These are phyloP conservation scores for Cercospora zeina DNA, from an alignment of 2,329 filamentous ascomycete genomes.

Conservation along the genomic window DNA sequence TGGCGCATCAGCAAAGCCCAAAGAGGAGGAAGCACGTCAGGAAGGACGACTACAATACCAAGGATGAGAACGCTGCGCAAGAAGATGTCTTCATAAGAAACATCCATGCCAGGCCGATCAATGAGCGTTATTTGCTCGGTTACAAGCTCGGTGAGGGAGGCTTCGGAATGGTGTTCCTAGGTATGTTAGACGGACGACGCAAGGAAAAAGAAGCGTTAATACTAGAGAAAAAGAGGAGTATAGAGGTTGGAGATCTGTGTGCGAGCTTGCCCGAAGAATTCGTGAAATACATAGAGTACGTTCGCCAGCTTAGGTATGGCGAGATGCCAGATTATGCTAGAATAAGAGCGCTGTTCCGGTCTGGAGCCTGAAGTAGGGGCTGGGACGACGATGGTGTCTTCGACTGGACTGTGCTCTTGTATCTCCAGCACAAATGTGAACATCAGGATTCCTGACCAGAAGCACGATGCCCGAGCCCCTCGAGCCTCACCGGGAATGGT, in stretches of 20 bases:
- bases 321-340: conserved; percentile 3
- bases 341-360: conserved; percentile 4
- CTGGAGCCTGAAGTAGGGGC: background rate
- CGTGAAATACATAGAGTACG: background rate
- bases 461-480: too few relatives aligned
- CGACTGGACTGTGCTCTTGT: conserved; percentile 9
- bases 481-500: too few relatives aligned
- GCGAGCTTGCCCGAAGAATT: background rate
- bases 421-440: background rate
- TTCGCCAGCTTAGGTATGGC: background rate
- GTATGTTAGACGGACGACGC: conserved; percentile 12
- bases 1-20: background rate
- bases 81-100: conserved; percentile 9
- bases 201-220: background rate
- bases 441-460: too few relatives aligned
- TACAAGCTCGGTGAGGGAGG: conserved; percentile 13
- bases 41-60: background rate
- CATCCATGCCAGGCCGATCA: background rate
- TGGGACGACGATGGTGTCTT: conserved; percentile 7
- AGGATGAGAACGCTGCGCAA: background rate
- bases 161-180: conserved; percentile 14
- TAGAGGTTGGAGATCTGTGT: conserved; percentile 1
- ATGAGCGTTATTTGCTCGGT: conserved; percentile 6
- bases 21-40: background rate
- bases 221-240: background rate